Evolutionary conservation across 192 early-diverging fungal species (phyloP).

Genomic region (Rhizophagus prolifer): DNA sequence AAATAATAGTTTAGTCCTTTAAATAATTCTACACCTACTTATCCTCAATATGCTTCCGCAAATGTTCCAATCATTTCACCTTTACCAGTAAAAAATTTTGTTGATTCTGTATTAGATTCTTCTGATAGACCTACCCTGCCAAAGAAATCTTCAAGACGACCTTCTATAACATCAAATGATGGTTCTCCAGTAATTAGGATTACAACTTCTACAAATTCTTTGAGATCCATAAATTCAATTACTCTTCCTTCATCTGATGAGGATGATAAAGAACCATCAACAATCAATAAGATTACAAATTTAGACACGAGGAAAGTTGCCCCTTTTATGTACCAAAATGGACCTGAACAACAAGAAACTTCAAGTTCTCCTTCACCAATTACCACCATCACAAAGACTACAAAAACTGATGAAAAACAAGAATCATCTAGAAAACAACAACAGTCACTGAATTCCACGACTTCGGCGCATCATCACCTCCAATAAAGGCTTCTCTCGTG

Average conservation of each 20-base stretch:
- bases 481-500: not conserved
- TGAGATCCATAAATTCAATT: not conserved
- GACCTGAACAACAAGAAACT: not conserved
- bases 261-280: not conserved
- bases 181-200: not conserved
- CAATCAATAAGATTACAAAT: not conserved
- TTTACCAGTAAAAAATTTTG: not conserved
- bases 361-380: too few species aligned
- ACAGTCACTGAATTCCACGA: not conserved
- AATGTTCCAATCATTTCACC: not conserved
- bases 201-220: conserved; percentile 3
- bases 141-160: not conserved
- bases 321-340: not conserved
- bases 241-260: not conserved
- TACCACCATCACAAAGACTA: not conserved
- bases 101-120: not conserved
- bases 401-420: not conserved
- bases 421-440: not conserved
- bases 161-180: not conserved
- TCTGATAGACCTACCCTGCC: not conserved
- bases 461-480: not conserved
- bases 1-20: not conserved
- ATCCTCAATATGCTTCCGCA: not conserved
- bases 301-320: not conserved
- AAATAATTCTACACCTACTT: not conserved